Percentiles rank a stretch among this genome's conserved stretches.
These are phyloP conservation scores for Colletotrichum horii DNA, from an alignment of 2,329 filamentous ascomycete genomes.

Conservation along the genomic window DNA sequence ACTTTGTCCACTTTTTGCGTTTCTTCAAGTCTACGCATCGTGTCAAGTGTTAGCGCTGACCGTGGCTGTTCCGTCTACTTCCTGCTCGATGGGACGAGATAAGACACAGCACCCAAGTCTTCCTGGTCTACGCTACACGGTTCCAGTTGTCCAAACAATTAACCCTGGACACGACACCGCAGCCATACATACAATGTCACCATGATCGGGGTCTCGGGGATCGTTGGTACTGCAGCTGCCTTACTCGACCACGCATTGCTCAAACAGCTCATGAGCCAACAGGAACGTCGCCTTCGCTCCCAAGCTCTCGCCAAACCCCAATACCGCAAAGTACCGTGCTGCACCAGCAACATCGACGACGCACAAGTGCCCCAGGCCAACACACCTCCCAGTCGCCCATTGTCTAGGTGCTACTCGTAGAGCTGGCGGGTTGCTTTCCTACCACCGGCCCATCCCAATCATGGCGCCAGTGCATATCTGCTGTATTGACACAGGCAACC, in stretches of 20 bases:
- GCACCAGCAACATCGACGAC: background rate
- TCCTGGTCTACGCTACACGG: background rate
- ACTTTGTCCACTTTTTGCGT: constrained; percentile 12
- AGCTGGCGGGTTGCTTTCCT: background rate
- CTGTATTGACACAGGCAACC: background rate
- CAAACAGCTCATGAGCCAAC: constrained; percentile 12
- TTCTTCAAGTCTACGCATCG: constrained; percentile 1
- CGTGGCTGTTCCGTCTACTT: background rate
- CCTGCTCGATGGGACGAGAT: background rate
- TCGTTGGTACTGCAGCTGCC: constrained; percentile 5
- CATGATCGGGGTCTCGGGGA: constrained; percentile 2
- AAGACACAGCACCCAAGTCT: background rate
- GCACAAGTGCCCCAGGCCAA: constrained; percentile 11
- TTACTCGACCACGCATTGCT: constrained; percentile 11
- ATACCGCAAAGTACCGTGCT: constrained; percentile 6
- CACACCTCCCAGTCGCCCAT: background rate
- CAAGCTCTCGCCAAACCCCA: background rate
- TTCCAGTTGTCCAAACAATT: background rate
- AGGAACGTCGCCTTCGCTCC: background rate
- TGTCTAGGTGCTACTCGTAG: background rate
- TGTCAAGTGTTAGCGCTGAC: constrained; percentile 5
- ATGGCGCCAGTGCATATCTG: background rate
- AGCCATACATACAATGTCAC: background rate
- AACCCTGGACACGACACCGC: background rate
- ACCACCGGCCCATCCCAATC: background rate